Evolutionary conservation across 768 basidiomycete genomes (phyloP).

Genomic region (Cyclocybe cylindracea): DNA sequence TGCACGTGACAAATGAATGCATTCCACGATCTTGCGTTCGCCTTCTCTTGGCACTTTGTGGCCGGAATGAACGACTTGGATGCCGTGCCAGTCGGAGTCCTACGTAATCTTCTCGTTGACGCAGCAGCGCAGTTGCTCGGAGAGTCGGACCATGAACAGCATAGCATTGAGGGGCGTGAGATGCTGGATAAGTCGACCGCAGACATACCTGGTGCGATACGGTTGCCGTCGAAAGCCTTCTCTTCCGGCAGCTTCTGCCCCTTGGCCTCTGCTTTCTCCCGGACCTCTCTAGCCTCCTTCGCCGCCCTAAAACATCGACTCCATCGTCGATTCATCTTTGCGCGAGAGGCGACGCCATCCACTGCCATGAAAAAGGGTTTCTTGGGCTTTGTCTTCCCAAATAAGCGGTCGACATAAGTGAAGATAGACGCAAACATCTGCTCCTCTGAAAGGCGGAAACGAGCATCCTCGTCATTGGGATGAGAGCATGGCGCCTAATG

Average conservation of each 20-base stretch:
- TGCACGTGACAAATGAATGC: too few relatives aligned
- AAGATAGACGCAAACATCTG: slow-evolving; percentile 98
- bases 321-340: slow-evolving; percentile 99
- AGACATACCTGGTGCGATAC: slow-evolving; percentile 94
- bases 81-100: too few relatives aligned
- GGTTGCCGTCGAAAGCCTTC: slow-evolving; percentile 98
- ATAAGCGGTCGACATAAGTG: slow-evolving; percentile 94
- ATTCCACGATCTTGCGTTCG: too few relatives aligned
- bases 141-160: too few relatives aligned
- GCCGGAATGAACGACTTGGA: too few relatives aligned
- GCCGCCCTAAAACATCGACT: slow-evolving; percentile 92
- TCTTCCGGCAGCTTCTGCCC: slow-evolving; percentile 91
- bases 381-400: slow-evolving; percentile 96
- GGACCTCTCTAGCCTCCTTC: slow-evolving; percentile 84
- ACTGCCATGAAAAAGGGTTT: slow-evolving; percentile 99
- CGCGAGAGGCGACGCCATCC: slow-evolving; percentile 94
- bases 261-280: slow-evolving; percentile 83
- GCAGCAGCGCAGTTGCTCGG: too few relatives aligned
- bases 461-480: slow-evolving; percentile 94
- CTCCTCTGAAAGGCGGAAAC: slow-evolving; percentile 94
- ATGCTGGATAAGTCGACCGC: too few relatives aligned
- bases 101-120: too few relatives aligned
- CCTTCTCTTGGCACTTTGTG: too few relatives aligned
- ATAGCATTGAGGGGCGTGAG: too few relatives aligned
- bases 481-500: slow-evolving; percentile 83